Conservation (phyloP, 495 filamentous ascomycete species). For the Daldinia loculata region DNA sequence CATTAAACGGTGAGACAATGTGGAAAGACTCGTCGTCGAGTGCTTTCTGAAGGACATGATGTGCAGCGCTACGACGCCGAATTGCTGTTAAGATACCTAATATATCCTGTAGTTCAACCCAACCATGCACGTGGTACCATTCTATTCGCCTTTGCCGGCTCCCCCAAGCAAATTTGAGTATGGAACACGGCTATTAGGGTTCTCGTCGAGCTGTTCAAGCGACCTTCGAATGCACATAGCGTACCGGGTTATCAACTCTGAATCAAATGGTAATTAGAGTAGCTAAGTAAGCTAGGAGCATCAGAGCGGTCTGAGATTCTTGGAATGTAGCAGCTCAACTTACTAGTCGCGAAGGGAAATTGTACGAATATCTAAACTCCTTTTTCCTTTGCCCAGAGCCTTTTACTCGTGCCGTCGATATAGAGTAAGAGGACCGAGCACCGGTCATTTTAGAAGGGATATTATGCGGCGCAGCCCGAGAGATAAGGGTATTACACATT, state of each 20-base stretch:
- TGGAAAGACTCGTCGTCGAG: neutral
- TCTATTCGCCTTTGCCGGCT: neutral
- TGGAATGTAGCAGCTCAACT: neutral
- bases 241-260: neutral
- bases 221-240: neutral
- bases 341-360: neutral
- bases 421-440: constrained; percentile 7
- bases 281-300: neutral
- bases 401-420: neutral
- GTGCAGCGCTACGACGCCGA: neutral
- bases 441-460: neutral
- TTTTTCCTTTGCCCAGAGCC: neutral
- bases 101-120: neutral
- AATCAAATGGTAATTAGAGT: neutral
- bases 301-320: neutral
- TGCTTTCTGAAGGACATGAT: neutral
- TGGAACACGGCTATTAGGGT: neutral
- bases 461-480: neutral
- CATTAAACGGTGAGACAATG: neutral
- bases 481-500: neutral
- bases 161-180: neutral
- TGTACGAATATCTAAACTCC: neutral
- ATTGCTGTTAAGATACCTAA: neutral
- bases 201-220: neutral
- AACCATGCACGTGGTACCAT: neutral